A percentile compares a stretch with the other conserved stretches of the same genome.
Evolutionary conservation across 2,329 filamentous ascomycete species (phyloP).

Genomic region (Colletotrichum camelliae): DNA sequence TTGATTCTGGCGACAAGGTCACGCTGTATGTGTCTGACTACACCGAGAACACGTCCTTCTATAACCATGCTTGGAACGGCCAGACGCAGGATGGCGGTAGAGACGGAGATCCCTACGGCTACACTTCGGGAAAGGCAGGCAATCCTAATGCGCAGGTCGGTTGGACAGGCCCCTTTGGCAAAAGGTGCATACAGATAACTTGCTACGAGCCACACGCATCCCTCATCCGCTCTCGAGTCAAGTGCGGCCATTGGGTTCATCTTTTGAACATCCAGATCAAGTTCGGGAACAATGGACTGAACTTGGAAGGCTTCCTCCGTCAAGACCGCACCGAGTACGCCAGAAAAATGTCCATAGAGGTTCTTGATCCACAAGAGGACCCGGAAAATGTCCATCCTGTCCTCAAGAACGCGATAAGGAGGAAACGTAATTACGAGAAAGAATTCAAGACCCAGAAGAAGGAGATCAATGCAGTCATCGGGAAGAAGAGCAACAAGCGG

Average conservation of each 20-base stretch:
- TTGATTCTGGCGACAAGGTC: conserved; percentile 47
- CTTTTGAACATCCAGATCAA: conserved; percentile 79
- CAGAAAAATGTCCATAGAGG: conserved; percentile 62
- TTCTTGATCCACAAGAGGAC: conserved; percentile 47
- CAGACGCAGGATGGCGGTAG: conserved; percentile 30
- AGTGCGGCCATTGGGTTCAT: conserved; percentile 64
- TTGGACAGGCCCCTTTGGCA: conserved; percentile 81
- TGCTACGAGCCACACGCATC: conserved; percentile 72
- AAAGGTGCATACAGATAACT: conserved; percentile 73
- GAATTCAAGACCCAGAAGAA: conserved; percentile 45
- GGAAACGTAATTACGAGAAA: conserved; percentile 70
- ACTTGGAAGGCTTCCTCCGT: conserved; percentile 76
- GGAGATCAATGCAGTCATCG: conserved; percentile 29
- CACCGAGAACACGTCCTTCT: conserved; percentile 72
- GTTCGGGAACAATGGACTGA: conserved; percentile 50
- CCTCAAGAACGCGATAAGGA: conserved; percentile 62
- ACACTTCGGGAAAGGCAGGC: conserved; percentile 41
- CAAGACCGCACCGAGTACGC: conserved; percentile 53
- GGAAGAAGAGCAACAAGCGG: conserved; percentile 25
- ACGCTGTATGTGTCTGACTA: conserved; percentile 84
- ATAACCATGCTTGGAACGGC: conserved; percentile 45
- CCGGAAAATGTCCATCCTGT: conserved; percentile 49
- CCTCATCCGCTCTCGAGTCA: conserved; percentile 61
- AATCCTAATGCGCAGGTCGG: conserved; percentile 17
- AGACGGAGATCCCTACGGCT: conserved; percentile 63